Evolutionary conservation across 2,329 filamentous ascomycete genomes (phyloP).

Genomic region (Talaromyces pinophilus): DNA sequence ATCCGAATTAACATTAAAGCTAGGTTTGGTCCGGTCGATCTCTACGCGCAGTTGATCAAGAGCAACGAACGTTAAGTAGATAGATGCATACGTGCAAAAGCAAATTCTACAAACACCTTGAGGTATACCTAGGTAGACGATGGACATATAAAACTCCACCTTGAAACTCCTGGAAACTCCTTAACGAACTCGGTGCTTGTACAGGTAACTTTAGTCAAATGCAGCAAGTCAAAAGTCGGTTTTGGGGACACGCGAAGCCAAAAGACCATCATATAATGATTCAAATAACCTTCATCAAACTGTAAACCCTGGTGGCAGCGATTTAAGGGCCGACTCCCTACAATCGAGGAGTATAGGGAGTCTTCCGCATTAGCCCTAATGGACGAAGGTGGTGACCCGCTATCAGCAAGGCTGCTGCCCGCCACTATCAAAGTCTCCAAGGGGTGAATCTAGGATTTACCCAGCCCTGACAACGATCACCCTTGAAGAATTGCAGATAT

Average conservation of each 20-base stretch:
- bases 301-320: background rate
- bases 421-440: background rate
- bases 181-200: background rate
- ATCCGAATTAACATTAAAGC: too few relatives aligned
- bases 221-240: background rate
- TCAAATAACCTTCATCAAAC: background rate
- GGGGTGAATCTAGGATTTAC: background rate
- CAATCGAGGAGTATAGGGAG: background rate
- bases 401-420: slow-evolving; percentile 2
- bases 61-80: background rate
- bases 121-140: background rate
- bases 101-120: background rate
- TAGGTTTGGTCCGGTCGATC: too few relatives aligned
- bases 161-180: background rate
- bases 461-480: background rate
- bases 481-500: background rate
- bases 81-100: background rate
- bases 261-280: background rate
- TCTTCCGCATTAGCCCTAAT: background rate
- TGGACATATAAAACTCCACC: background rate
- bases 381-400: background rate
- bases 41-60: too few relatives aligned
- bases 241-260: background rate
- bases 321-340: background rate
- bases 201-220: background rate